A percentile compares a stretch with the other conserved stretches of the same genome.
phyloP scores from a whole-genome alignment of 1,284 basidiomycete species.

The Golubevia sp. region DNA sequence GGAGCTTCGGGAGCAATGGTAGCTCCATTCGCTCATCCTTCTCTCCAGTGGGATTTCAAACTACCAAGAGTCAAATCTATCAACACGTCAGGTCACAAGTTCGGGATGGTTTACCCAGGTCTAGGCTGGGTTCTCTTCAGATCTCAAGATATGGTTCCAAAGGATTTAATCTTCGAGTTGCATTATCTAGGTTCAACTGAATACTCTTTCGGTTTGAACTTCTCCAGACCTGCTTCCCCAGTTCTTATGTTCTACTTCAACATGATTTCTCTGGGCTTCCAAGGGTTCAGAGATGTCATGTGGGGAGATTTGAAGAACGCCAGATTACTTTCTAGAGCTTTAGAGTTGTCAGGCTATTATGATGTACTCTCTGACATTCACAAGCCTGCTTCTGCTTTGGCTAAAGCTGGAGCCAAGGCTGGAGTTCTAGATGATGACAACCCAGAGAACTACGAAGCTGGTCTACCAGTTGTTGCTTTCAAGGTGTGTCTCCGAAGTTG shows the following conservation, averaged over 20 bases:
- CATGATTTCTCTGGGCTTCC: slow-evolving; percentile 67
- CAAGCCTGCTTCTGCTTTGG: slow-evolving; percentile 1
- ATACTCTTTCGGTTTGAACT: slow-evolving; percentile 88
- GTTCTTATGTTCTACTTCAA: slow-evolving; percentile 94
- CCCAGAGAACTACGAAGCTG: slow-evolving; percentile 71
- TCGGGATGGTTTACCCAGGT: slow-evolving; percentile 82
- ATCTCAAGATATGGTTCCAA: slow-evolving; percentile 68
- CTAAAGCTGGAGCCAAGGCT: too few relatives aligned
- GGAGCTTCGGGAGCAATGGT: slow-evolving; percentile 62
- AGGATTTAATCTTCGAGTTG: slow-evolving; percentile 90
- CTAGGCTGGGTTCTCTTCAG: slow-evolving; percentile 59
- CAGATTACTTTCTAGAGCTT: slow-evolving; percentile 79
- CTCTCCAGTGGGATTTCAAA: slow-evolving; percentile 74
- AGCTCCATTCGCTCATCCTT: slow-evolving; percentile 78
- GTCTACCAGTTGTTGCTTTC: slow-evolving; percentile 90
- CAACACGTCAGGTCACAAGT: slow-evolving; percentile 81
- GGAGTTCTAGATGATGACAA: slow-evolving; percentile 37
- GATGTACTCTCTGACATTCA: slow-evolving; percentile 66
- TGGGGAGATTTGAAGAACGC: slow-evolving; percentile 74
- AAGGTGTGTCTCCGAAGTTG: slow-evolving; percentile 49
- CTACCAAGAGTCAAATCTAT: slow-evolving; percentile 78
- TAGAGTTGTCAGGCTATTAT: slow-evolving; percentile 80
- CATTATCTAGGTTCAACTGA: slow-evolving; percentile 66
- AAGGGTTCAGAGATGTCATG: slow-evolving; percentile 78
- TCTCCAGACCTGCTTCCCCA: slow-evolving; percentile 85